Conservation (phyloP, 345 rosid species). For the Toxicodendron radicans region DNA sequence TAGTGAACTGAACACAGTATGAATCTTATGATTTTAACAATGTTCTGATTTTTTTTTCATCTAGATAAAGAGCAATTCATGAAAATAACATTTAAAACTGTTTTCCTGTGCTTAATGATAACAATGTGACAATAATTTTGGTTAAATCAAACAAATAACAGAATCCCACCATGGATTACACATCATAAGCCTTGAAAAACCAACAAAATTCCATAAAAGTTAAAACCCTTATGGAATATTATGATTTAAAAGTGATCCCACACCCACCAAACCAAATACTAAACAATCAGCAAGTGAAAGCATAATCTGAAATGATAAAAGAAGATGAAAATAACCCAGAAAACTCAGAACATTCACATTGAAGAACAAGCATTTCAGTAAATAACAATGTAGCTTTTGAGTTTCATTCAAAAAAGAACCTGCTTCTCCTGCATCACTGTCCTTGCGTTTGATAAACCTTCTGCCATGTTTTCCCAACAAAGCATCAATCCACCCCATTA, state of each 20-base stretch:
- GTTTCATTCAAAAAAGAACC: conserved; percentile 34
- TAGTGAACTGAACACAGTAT: no score
- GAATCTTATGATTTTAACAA: not conserved
- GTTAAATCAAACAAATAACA: not conserved
- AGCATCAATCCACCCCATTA: conserved; percentile 49
- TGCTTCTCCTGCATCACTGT: conserved; percentile 95
- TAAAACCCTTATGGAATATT: not conserved
- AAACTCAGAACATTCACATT: not conserved
- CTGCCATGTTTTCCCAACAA: conserved; percentile 44
- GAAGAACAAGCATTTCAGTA: not conserved
- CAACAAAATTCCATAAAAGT: no score
- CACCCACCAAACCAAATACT: not conserved
- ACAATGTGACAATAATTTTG: no score
- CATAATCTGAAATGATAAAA: not conserved
- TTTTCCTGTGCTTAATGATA: no score
- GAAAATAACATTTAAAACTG: not conserved
- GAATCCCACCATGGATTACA: not conserved
- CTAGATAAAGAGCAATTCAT: not conserved
- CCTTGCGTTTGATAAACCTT: conserved; percentile 80
- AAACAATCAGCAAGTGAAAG: no score
- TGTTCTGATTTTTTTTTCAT: no score
- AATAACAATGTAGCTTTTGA: not conserved
- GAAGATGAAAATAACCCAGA: not conserved
- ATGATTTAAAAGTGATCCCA: not conserved
- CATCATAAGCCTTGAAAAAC: not conserved